Conservation (phyloP, 306 rosid species). For the Glycine soja region DNA sequence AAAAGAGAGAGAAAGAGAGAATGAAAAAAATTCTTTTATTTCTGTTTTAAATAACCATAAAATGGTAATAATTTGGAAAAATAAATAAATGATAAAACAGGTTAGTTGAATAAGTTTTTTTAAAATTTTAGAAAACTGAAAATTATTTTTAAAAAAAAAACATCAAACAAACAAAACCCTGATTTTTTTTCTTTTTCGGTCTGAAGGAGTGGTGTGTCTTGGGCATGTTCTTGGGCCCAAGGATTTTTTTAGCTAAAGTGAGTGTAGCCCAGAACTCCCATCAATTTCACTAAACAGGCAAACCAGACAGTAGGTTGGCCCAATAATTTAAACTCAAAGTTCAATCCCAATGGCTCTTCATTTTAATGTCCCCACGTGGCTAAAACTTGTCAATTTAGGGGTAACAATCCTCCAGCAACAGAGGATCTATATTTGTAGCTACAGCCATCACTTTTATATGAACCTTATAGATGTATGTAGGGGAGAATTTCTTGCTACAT, state of each 20-base stretch:
- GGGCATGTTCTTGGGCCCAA: not conserved
- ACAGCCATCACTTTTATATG: not conserved
- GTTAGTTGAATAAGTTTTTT: not conserved
- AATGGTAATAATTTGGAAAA: no score
- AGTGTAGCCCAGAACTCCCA: not conserved
- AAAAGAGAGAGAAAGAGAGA: not conserved
- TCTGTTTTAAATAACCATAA: no score
- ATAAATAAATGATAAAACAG: no score
- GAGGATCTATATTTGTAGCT: conserved; percentile 3
- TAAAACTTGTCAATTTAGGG: not conserved
- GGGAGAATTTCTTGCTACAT: not conserved
- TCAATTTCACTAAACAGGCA: not conserved
- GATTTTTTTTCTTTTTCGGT: not conserved
- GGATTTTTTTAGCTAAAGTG: not conserved
- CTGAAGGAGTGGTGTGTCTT: not conserved
- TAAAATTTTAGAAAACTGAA: not conserved
- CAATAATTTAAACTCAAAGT: not conserved
- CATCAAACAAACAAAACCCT: not conserved
- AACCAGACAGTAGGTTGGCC: conserved; percentile 4
- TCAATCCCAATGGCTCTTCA: not conserved
- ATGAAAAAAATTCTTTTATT: no score
- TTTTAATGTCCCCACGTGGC: conserved; percentile 1
- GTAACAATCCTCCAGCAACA: conserved; percentile 5
- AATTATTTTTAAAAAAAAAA: not conserved
- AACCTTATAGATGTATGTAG: not conserved